These are phyloP conservation scores for Penicillium polonicum DNA, from an alignment of 2,329 filamentous ascomycete species.

Conservation along the genomic window DNA sequence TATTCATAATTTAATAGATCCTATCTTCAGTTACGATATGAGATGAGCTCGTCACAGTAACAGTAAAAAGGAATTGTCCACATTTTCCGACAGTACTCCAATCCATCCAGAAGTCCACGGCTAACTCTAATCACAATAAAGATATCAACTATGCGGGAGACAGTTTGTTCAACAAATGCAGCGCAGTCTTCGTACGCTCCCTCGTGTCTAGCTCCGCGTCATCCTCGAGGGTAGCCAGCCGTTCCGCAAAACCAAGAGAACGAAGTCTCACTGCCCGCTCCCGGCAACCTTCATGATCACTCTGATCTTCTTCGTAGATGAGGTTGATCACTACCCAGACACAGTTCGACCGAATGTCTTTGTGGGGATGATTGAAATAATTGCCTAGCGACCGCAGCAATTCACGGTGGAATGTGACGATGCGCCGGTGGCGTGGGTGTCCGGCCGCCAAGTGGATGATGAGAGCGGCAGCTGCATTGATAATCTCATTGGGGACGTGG, in stretches of 20 bases:
- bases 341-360: slow-evolving; percentile 72
- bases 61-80: background rate
- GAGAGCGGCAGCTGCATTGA: slow-evolving; percentile 75
- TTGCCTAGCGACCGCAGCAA: slow-evolving; percentile 70
- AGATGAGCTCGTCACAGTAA: background rate
- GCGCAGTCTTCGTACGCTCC: slow-evolving; percentile 77
- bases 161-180: slow-evolving; percentile 62
- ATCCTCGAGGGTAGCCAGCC: slow-evolving; percentile 61
- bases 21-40: background rate
- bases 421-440: slow-evolving; percentile 71
- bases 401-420: slow-evolving; percentile 73
- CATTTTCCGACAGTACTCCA: background rate
- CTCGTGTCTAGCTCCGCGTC: slow-evolving; percentile 79
- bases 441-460: slow-evolving; percentile 87
- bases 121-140: background rate
- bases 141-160: slow-evolving; percentile 1
- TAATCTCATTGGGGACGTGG: slow-evolving; percentile 58
- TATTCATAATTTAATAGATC: background rate
- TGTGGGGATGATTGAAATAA: slow-evolving; percentile 70
- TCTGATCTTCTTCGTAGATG: slow-evolving; percentile 73
- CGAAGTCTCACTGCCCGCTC: slow-evolving; percentile 68
- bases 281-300: slow-evolving; percentile 63
- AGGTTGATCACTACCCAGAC: slow-evolving; percentile 86
- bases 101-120: background rate
- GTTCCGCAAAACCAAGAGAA: slow-evolving; percentile 67